Percentiles rank a stretch among this genome's conserved stretches.
Evolutionary conservation across 768 basidiomycete genomes (phyloP).

Genomic region (Serendipita sp.): DNA sequence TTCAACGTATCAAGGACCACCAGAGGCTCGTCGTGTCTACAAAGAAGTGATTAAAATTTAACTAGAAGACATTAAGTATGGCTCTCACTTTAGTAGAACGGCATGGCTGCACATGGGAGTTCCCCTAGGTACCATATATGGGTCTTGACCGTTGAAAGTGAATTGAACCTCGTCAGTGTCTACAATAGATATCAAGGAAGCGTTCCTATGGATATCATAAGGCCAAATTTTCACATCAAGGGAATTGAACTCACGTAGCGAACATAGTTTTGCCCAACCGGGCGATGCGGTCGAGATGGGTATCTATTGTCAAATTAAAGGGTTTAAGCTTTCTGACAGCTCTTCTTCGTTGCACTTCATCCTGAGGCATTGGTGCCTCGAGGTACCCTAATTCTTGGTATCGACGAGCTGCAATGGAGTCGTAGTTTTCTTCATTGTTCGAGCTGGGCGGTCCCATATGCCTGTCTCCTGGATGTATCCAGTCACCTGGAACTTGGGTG

Average conservation of each 20-base stretch:
- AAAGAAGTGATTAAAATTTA: not conserved
- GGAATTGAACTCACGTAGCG: slow-evolving; percentile 5
- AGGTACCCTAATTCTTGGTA: slow-evolving; percentile 18
- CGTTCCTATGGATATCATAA: not conserved
- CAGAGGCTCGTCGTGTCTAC: slow-evolving; percentile 58
- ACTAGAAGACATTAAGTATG: not conserved
- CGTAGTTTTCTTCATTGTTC: not conserved
- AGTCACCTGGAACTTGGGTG: no score
- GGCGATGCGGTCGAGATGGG: slow-evolving; percentile 86
- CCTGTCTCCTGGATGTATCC: no score
- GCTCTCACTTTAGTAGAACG: not conserved
- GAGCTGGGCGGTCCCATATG: no score
- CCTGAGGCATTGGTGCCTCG: not conserved
- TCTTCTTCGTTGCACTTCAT: not conserved
- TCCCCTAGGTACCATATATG: slow-evolving; percentile 1
- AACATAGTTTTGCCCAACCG: slow-evolving; percentile 90
- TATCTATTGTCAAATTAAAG: slow-evolving; percentile 68
- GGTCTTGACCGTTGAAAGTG: not conserved
- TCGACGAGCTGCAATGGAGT: slow-evolving; percentile 1
- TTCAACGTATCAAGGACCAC: slow-evolving; percentile 59
- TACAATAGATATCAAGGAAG: not conserved
- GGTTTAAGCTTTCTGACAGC: slow-evolving; percentile 76
- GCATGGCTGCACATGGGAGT: slow-evolving; percentile 4
- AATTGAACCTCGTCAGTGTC: slow-evolving; percentile 1
- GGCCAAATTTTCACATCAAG: not conserved